phyloP scores from a whole-genome alignment of 441 rosid genomes.

The Populus hybrid region DNA sequence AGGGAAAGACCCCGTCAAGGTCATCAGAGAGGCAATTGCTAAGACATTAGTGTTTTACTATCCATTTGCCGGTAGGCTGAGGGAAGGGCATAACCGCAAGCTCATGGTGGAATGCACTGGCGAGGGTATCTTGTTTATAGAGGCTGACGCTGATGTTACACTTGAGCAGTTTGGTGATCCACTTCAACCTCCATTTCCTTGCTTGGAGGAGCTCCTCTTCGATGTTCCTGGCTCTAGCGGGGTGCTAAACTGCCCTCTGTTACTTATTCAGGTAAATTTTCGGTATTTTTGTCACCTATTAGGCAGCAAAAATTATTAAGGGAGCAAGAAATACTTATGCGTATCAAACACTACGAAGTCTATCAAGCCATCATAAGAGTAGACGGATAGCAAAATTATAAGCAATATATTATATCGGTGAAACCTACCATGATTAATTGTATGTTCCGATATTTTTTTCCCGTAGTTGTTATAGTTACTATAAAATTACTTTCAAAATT shows the following conservation, averaged over 20 bases:
- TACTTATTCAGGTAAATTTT: slow-evolving; percentile 47
- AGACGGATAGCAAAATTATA: not conserved
- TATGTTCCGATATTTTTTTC: too few species aligned
- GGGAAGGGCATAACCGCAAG: slow-evolving; percentile 30
- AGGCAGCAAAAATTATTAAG: too few species aligned
- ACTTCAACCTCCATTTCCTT: slow-evolving; percentile 53
- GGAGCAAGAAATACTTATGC: too few species aligned
- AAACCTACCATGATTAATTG: too few species aligned
- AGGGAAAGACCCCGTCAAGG: slow-evolving; percentile 32
- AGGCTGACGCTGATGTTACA: slow-evolving; percentile 36
- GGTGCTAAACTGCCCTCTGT: slow-evolving; percentile 36
- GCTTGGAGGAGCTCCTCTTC: slow-evolving; percentile 46
- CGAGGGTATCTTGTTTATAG: slow-evolving; percentile 33
- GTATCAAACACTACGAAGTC: too few species aligned
- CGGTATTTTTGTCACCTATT: too few species aligned
- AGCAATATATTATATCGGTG: not conserved
- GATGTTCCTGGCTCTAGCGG: slow-evolving; percentile 43
- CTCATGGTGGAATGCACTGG: slow-evolving; percentile 38
- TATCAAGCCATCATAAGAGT: too few species aligned
- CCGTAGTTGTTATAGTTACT: too few species aligned
- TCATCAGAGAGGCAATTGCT: slow-evolving; percentile 34
- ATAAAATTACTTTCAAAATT: too few species aligned
- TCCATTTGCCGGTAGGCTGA: slow-evolving; percentile 40
- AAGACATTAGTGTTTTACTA: slow-evolving; percentile 37
- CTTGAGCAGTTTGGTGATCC: slow-evolving; percentile 34